Evolutionary conservation across 2,329 filamentous ascomycete genomes (phyloP).

Genomic region (Verticillium dahliae): DNA sequence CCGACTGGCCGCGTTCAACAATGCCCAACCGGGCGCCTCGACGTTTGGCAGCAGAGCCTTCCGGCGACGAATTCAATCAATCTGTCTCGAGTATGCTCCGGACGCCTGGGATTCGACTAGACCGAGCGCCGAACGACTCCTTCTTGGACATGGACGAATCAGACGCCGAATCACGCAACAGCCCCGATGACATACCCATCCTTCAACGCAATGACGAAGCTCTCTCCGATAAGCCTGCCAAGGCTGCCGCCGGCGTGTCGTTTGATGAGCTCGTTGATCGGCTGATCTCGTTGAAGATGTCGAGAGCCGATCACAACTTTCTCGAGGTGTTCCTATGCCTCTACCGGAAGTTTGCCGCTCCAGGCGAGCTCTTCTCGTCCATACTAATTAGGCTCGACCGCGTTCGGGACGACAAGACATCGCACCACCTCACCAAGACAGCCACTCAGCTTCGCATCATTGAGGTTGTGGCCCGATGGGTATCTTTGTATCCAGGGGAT

Average conservation of each 20-base stretch:
- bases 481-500: slow-evolving; percentile 83
- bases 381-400: slow-evolving; percentile 72
- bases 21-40: slow-evolving; percentile 20
- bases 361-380: slow-evolving; percentile 67
- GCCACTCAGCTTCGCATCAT: slow-evolving; percentile 78
- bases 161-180: slow-evolving; percentile 57
- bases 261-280: slow-evolving; percentile 78
- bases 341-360: slow-evolving; percentile 88
- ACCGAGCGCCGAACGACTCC: slow-evolving; percentile 40
- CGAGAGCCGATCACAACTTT: slow-evolving; percentile 85
- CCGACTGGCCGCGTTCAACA: slow-evolving; percentile 36
- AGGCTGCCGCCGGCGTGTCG: slow-evolving; percentile 40
- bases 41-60: slow-evolving; percentile 30
- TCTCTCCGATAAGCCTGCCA: slow-evolving; percentile 46
- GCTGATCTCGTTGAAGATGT: slow-evolving; percentile 74
- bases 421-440: slow-evolving; percentile 69
- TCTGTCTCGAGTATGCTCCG: slow-evolving; percentile 43
- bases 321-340: slow-evolving; percentile 82
- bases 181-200: slow-evolving; percentile 62
- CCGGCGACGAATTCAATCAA: slow-evolving; percentile 25
- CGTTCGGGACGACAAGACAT: slow-evolving; percentile 58
- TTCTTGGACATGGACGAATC: slow-evolving; percentile 67
- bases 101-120: slow-evolving; percentile 45
- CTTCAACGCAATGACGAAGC: slow-evolving; percentile 61
- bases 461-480: slow-evolving; percentile 81